Conservation (phyloP, 495 filamentous ascomycete species). For the Xylaria grammica region DNA sequence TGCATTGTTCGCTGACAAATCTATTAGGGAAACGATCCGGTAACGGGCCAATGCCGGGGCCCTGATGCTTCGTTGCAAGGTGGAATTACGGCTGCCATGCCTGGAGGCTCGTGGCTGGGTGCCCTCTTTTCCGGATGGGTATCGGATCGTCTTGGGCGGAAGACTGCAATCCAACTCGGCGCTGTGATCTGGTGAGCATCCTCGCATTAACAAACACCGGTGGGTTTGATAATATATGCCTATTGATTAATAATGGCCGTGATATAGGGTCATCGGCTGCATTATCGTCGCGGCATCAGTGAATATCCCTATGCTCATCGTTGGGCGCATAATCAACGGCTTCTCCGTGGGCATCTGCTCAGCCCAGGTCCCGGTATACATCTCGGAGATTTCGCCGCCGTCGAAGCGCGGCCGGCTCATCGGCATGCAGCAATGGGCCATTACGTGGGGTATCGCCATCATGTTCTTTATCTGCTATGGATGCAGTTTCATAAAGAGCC, state of each 20-base stretch:
- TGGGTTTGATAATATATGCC: neutral
- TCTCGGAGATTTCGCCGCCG: slow-evolving; percentile 73
- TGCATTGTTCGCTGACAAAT: slow-evolving; percentile 23
- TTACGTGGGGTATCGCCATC: slow-evolving; percentile 82
- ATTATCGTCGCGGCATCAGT: slow-evolving; percentile 73
- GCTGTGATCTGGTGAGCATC: slow-evolving; percentile 64
- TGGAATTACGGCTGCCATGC: slow-evolving; percentile 73
- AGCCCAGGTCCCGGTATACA: slow-evolving; percentile 80
- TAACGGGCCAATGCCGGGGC: slow-evolving; percentile 50
- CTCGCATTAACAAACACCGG: neutral
- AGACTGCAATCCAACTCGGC: slow-evolving; percentile 68
- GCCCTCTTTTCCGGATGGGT: slow-evolving; percentile 69
- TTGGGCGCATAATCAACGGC: slow-evolving; percentile 79
- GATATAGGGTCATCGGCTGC: slow-evolving; percentile 59
- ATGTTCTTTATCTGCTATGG: slow-evolving; percentile 86
- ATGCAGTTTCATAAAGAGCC: slow-evolving; percentile 65
- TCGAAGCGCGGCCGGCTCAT: slow-evolving; percentile 73
- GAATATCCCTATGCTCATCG: slow-evolving; percentile 74
- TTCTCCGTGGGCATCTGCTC: slow-evolving; percentile 77
- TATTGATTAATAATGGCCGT: slow-evolving; percentile 14
- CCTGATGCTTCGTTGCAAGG: slow-evolving; percentile 57
- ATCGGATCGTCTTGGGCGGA: slow-evolving; percentile 71
- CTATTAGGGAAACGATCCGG: slow-evolving; percentile 33
- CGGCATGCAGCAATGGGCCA: slow-evolving; percentile 77
- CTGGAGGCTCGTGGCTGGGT: slow-evolving; percentile 76